Evolutionary conservation across 495 filamentous ascomycete genomes (phyloP), one percentile per base, ranked within the genome.

Genomic region (Terfezia boudieri): DNA sequence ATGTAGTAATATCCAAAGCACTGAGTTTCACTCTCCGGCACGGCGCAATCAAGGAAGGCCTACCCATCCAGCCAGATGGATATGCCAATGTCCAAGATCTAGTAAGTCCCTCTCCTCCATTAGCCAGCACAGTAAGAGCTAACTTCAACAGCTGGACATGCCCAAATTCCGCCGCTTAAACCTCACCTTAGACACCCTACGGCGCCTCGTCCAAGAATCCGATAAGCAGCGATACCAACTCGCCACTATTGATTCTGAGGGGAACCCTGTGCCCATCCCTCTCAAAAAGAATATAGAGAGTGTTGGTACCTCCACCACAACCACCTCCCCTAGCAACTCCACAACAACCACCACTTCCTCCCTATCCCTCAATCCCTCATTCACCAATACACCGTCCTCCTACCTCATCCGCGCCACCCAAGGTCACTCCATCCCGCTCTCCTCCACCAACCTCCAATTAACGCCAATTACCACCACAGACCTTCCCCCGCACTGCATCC

Each of bases 351-450:
- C 10, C 52, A 49, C 23, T 37, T n/a, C 14, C 49, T 4, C n/a
- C 6, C 5, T 32, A 20, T 6, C 14, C 36, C 59, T 73, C 58
- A 74, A 72, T 54, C 66, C 67, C 23, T 61, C 69, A 16, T 17
- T 53, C 53, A 16, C 35, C 26, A 9, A 26, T 57, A 62, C 81
- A 41, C 76, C 84, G 0, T 64, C 74, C 1, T 70, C 83, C 64
- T 96, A 77, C 71, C 71, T 93, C 12, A 94, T 98, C 71, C 87
- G 90, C 62, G 90, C 90, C 1, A 90, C 84, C 58, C 90, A 98
- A 70, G 90, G 90, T 51, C 90, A 95, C 70, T 76, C 71, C 60
- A 76, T 87, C 65, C 72, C 71, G 50, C 68, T 98, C 48, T 78
- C 81, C 22, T 75, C 76, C 32, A 77, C 79, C 23, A 72, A 73